Evolutionary conservation across 306 rosid genomes (phyloP).

Genomic region (Cicer chorassanicum): DNA sequence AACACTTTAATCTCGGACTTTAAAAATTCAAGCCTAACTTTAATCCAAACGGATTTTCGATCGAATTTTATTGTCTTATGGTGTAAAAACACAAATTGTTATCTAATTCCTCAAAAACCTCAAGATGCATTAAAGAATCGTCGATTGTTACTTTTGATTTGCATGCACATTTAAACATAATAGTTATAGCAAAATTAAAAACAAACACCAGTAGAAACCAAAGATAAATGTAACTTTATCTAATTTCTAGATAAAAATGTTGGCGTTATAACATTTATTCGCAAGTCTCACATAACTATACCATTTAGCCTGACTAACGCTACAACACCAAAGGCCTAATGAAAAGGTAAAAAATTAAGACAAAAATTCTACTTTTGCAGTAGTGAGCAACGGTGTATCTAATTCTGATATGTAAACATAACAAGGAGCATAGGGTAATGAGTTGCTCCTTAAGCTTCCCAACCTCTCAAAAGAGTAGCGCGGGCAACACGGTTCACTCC

Average conservation of each 20-base stretch:
- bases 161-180: background rate
- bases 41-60: background rate
- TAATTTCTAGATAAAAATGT: background rate
- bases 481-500: slow-evolving; percentile 80
- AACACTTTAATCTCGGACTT: too few species aligned
- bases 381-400: slow-evolving; percentile 15
- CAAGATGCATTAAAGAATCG: background rate
- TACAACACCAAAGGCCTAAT: background rate
- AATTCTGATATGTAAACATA: background rate
- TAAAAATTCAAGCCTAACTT: background rate
- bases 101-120: background rate
- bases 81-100: background rate
- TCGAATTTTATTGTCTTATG: too few species aligned
- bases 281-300: slow-evolving; percentile 22
- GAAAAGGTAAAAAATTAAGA: background rate
- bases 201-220: background rate
- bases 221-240: background rate
- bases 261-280: slow-evolving; percentile 31
- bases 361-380: slow-evolving; percentile 26
- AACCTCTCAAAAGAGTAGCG: slow-evolving; percentile 70
- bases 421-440: background rate
- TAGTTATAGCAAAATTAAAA: background rate
- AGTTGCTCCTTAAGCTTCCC: slow-evolving; percentile 57
- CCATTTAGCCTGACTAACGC: slow-evolving; percentile 10
- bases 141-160: background rate